Evolutionary conservation across 129 eudicot species (phyloP), one percentile per base, ranked within the genome.

Genomic region (Rutidosis leptorrhynchoides): DNA sequence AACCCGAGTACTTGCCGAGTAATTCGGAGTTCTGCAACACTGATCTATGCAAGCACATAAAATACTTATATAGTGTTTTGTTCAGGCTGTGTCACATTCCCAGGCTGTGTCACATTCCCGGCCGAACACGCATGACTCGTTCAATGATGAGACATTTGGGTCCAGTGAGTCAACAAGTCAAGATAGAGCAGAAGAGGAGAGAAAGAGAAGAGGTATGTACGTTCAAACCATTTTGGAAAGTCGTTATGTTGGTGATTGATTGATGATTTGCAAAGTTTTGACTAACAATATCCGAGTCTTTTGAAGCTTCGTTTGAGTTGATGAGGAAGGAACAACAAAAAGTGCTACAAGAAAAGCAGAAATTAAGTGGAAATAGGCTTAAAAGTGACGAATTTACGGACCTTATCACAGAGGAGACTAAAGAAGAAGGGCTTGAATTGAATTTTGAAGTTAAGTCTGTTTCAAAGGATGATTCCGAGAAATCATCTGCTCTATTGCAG

Each of bases 321-420:
- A 89, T 94, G 93, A 82, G 99, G 85, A 89, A 94, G 85, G 97
- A 94, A 67, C 97, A 94, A 35, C 99, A 86, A 3, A 89, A 89
- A 77, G 83, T 65, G 74, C 78, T 89, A 24, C 99, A 89, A 75
- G 97, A 86, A 77, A 94, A 93, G 79, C 96, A 86, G 74, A 93
- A 88, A 70, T 21, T 28, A 33, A 82, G 70, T 67, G 67, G 63
- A 66, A 80, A 70, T 64, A 88, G 81, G 86, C 76, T 35, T 21
- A 84, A 76, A 54, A 74, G 58, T 56, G 83, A 87, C 15, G 68
- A 43, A 30, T 69, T 75, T 69, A 65, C 86, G 1, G 88, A 78
- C 15, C 48, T 80, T 32, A 23, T 70, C 15, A 40, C 83, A 81
- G 96, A 75, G 46, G 86, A 81, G 69, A 61, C 74, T 19, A 84